A percentile compares a stretch with the other conserved stretches of the same genome.
These are phyloP conservation scores for Dalbergia cultrata DNA, from an alignment of 306 rosid species.

Conservation along the genomic window DNA sequence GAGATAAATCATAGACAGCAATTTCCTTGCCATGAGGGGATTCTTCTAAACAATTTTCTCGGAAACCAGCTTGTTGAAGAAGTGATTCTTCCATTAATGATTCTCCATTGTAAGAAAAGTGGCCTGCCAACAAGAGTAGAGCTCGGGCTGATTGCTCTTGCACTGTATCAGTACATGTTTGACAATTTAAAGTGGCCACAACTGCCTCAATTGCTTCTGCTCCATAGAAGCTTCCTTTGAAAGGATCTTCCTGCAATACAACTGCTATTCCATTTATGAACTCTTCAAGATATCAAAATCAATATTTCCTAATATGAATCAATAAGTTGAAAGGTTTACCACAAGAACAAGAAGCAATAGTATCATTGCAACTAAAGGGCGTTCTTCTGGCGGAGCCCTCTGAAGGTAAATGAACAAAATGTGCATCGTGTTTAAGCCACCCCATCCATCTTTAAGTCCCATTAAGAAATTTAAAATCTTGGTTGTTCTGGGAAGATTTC, in stretches of 20 bases:
- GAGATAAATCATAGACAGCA: slow-evolving; percentile 43
- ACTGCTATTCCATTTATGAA: slow-evolving; percentile 66
- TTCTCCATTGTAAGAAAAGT: slow-evolving; percentile 63
- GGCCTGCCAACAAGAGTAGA: slow-evolving; percentile 68
- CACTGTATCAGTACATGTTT: slow-evolving; percentile 35
- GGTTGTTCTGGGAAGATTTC: slow-evolving; percentile 58
- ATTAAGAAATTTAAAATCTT: slow-evolving; percentile 57
- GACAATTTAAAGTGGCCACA: slow-evolving; percentile 63
- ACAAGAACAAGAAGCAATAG: slow-evolving; percentile 70
- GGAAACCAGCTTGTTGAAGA: slow-evolving; percentile 70
- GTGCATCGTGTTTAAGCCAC: slow-evolving; percentile 69
- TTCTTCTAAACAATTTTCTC: slow-evolving; percentile 44
- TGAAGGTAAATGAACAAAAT: slow-evolving; percentile 66
- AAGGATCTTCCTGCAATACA: slow-evolving; percentile 74
- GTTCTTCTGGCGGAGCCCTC: slow-evolving; percentile 61
- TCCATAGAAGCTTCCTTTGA: slow-evolving; percentile 62
- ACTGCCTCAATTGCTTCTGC: slow-evolving; percentile 78
- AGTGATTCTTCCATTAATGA: slow-evolving; percentile 63
- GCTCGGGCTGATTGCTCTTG: slow-evolving; percentile 73
- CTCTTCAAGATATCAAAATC: slow-evolving; percentile 29
- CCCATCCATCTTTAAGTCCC: slow-evolving; percentile 70
- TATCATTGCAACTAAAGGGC: slow-evolving; percentile 63
- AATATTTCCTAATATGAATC: background rate
- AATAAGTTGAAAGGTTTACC: slow-evolving; percentile 55
- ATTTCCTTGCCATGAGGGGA: slow-evolving; percentile 52